Base-by-base conservation (phyloP, 139 green algal genomes). In the Pseudopediastrum boryanum region DNA sequence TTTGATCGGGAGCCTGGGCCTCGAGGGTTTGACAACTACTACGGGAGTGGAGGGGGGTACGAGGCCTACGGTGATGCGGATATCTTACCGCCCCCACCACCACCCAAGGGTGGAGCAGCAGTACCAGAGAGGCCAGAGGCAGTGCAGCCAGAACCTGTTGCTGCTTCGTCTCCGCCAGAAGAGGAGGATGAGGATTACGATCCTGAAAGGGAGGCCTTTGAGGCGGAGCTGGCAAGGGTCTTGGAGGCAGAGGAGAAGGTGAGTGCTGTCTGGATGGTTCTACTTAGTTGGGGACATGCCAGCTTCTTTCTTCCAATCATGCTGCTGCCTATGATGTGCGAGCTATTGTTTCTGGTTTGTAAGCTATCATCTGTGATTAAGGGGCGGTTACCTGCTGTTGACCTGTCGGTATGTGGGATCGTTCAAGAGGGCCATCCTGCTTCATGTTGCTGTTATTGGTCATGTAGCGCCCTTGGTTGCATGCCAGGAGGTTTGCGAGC, bases 191-290 rank as follows among this genome's bases (percentile, higher is more conserved):
- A 83, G 41, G 84, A 85, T 25, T 46, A 38, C 1, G 83, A 90
- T 44, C 54, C 58, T 25, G 89, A 93, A 71, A 62, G 87, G 5
- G 73, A 85, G 42, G 89, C 86, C 19, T 93, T 93, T 72, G 75
- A 88, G 68, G 87, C 85, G 25, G 87, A 93, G 82, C 78, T 93
- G 72, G 79, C 88, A 39, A 71, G 85, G 9, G 71, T 92, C 29
- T 85, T 85, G 21, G 86, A 80, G 33, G 85, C 87, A 5, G 41
- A 87, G 38, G 86, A 91, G 50, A 61, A 43, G 79, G 81, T 83
- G 52, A 66, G 56, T 35, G 13, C 25, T 25, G 10, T 38, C 19
- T 23, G 29, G 61, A 21, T 69, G 21, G 33, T 58, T 21, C 19
- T 21, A n/a, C 19, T 58, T 16, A 21, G 48, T n/a, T 58, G 48